phyloP scores from a whole-genome alignment of 306 rosid genomes.

The Fagus sylvatica region DNA sequence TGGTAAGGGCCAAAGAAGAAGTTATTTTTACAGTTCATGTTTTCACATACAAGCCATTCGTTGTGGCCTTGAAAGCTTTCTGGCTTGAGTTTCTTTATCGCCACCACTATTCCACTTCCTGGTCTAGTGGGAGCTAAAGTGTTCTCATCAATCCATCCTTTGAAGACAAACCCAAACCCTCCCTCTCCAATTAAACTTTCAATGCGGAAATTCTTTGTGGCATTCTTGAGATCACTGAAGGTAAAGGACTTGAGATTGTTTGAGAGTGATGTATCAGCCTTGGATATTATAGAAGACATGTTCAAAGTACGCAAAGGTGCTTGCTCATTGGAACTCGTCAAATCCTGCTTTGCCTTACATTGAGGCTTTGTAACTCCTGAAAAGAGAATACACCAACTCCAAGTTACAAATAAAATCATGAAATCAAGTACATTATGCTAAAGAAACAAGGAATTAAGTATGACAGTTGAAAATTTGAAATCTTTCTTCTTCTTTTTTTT shows the following conservation, averaged over 20 bases:
- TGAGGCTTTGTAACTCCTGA: conserved; percentile 47
- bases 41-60: conserved; percentile 88
- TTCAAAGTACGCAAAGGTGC: conserved; percentile 12
- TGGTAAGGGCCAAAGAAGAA: conserved; percentile 4
- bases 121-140: conserved; percentile 76
- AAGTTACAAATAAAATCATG: neutral
- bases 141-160: conserved; percentile 87
- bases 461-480: neutral
- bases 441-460: neutral
- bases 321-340: conserved; percentile 26
- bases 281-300: conserved; percentile 20
- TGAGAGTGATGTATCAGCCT: conserved; percentile 34
- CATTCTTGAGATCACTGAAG: conserved; percentile 72
- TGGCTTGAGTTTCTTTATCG: conserved; percentile 82
- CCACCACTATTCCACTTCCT: conserved; percentile 86
- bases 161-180: conserved; percentile 84
- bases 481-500: too few relatives aligned
- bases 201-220: conserved; percentile 71
- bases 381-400: neutral
- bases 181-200: conserved; percentile 88
- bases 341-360: conserved; percentile 34
- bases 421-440: neutral
- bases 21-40: conserved; percentile 16
- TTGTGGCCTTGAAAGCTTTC: conserved; percentile 96
- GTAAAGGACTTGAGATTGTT: conserved; percentile 58